Evolutionary conservation across 1,139 yeast genomes (phyloP), one percentile per base, ranked within the genome.

Genomic region (Keqinozyma sinolaborantium): DNA sequence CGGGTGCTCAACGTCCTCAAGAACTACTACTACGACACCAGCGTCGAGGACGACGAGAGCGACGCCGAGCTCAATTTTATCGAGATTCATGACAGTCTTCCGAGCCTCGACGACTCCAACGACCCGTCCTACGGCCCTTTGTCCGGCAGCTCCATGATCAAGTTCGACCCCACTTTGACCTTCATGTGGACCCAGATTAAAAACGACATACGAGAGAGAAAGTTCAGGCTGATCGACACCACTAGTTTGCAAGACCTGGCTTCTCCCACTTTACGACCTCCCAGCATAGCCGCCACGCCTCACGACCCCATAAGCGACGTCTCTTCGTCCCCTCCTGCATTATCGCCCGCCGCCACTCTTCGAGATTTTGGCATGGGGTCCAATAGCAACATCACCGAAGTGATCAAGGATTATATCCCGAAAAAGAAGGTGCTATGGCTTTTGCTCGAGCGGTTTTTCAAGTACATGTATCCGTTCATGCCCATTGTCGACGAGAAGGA

Each of bases 401-500:
- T n/a, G n/a, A 60, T 73, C 14, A 57, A 61, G 20, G 50, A 55
- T 19, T 53, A 58, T 7, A 44, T 76, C 18, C 81, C 81, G 0
- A 46, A 47, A 8, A 55, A 51, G 16, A 60, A 57, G 31, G 56
- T 66, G 2, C 42, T 73, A 2, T 70, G 77, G 76, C 42, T 58
- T 21, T 54, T 67, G 3, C 44, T 73, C 9, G 63, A 66, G 27
- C 50, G 68, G 24, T 76, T 63, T 42, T 74, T 74, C 46, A 47
- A 42, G 4, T 52, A 55, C 18, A 58, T 72, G 9, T 70, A 70
- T 38, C 72, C 73, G 0, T 60, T 67, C 33, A 44, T 64, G 32
- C 81, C 81, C 2, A 59, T 64, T 31, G 32, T 74, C n/a, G 77
- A 73, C 38, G 76, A 76, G 40, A 34, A 30, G 3, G 38, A 3